A percentile compares a stretch with the other conserved stretches of the same genome.
phyloP scores from a whole-genome alignment of 140 eudicot genomes.

The Eryngium alpinum region DNA sequence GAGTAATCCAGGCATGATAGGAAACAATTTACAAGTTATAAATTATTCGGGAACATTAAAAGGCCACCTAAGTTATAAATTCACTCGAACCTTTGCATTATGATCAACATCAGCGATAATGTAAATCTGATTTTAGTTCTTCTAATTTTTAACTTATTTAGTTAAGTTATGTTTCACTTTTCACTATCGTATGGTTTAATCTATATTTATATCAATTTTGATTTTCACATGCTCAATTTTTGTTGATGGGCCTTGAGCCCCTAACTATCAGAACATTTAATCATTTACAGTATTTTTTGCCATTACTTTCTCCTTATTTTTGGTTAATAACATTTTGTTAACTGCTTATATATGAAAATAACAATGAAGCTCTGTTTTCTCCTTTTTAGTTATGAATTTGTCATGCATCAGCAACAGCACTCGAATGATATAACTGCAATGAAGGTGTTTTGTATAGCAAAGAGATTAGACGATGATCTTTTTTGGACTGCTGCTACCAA shows the following conservation, averaged over 20 bases:
- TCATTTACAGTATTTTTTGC: too few relatives aligned
- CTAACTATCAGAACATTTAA: too few relatives aligned
- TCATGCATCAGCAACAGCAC: slow-evolving; percentile 44
- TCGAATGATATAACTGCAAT: slow-evolving; percentile 31
- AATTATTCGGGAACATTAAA: slow-evolving; percentile 65
- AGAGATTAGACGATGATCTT: slow-evolving; percentile 68
- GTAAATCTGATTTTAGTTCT: too few relatives aligned
- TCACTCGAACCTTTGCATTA: slow-evolving; percentile 41
- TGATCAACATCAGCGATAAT: slow-evolving; percentile 72
- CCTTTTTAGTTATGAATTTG: slow-evolving; percentile 43
- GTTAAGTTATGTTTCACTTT: too few relatives aligned
- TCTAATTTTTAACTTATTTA: too few relatives aligned
- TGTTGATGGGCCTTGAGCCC: too few relatives aligned
- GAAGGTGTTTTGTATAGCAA: slow-evolving; percentile 47
- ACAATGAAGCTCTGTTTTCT: slow-evolving; percentile 33
- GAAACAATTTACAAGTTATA: slow-evolving; percentile 33
- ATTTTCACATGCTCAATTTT: too few relatives aligned
- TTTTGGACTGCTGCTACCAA: slow-evolving; percentile 48
- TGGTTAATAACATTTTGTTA: too few relatives aligned
- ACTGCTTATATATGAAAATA: too few relatives aligned
- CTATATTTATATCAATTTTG: too few relatives aligned
- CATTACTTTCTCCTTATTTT: too few relatives aligned
- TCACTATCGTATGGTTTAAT: too few relatives aligned
- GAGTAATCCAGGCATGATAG: slow-evolving; percentile 53
- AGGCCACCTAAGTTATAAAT: slow-evolving; percentile 46